Percentiles rank a stretch among this genome's conserved stretches.
These are phyloP conservation scores for Epicoccum sorghinum DNA, from an alignment of 2,329 filamentous ascomycete species.

Conservation along the genomic window DNA sequence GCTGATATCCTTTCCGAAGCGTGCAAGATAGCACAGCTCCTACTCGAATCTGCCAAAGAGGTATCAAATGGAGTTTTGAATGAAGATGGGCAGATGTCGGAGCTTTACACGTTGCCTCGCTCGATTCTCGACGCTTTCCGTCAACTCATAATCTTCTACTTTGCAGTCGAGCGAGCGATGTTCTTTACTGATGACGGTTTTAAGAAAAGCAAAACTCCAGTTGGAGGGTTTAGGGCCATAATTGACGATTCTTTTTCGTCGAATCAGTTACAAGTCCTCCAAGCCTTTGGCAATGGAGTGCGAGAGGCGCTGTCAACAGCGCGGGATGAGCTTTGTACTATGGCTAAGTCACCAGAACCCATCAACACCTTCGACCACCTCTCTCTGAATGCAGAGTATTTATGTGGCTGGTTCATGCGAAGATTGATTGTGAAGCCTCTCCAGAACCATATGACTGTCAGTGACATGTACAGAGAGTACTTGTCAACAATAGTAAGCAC, in stretches of 20 bases:
- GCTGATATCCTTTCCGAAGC: slow-evolving; percentile 25
- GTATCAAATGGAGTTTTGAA: slow-evolving; percentile 36
- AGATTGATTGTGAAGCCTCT: slow-evolving; percentile 38
- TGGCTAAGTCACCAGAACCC: slow-evolving; percentile 25
- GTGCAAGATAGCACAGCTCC: slow-evolving; percentile 10
- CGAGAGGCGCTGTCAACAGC: slow-evolving; percentile 18
- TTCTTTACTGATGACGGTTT: slow-evolving; percentile 16
- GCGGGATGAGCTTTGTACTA: slow-evolving; percentile 34
- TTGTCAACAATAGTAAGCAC: slow-evolving; percentile 37
- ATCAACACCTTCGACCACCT: slow-evolving; percentile 23
- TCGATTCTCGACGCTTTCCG: slow-evolving; percentile 32
- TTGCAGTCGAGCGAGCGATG: slow-evolving; percentile 37
- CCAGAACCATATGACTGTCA: slow-evolving; percentile 30
- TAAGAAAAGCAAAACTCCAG: neutral
- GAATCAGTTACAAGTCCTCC: slow-evolving; percentile 23
- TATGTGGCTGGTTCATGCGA: slow-evolving; percentile 41
- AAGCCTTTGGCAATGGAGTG: slow-evolving; percentile 25
- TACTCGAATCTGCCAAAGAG: slow-evolving; percentile 25
- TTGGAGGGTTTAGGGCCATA: neutral
- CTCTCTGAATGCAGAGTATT: slow-evolving; percentile 36
- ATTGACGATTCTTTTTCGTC: slow-evolving; percentile 12
- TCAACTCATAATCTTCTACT: slow-evolving; percentile 30
- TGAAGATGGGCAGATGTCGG: slow-evolving; percentile 32
- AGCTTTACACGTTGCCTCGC: slow-evolving; percentile 32
- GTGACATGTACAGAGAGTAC: slow-evolving; percentile 42